Evolutionary conservation across 2,329 filamentous ascomycete species (phyloP), one percentile per base, ranked within the genome.

Genomic region (Thelonectria blattea): DNA sequence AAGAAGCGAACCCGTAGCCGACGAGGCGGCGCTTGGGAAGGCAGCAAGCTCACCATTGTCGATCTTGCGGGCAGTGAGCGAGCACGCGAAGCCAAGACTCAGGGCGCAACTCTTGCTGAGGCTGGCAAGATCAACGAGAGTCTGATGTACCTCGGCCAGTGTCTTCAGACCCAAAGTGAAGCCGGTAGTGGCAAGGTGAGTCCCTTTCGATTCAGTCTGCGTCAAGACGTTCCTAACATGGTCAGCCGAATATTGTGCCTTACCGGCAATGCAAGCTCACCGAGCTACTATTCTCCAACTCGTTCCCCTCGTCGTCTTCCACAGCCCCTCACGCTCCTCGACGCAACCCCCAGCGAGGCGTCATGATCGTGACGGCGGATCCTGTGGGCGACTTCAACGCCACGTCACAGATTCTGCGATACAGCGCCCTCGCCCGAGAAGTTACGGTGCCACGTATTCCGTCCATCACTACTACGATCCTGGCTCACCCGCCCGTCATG

Each of bases 121-220:
- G 95, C 94, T 37, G 95, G 95, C 54, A 98, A 98, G 79, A 99
- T 99, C 74, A 99, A 99, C 72, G 93, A 97, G 76, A 96, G 92
- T 72, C 80, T 99, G 72, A 99, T 99, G 95, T 98, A 97, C 74
- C 84, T 99, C 1, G 95, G 95, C 0, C 95, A 98, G 73, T 99
- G 95, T 73, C 84, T 99, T 69, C 94, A 98, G 74, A 94, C 97
- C 83, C 94, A 97, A 74, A 93, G 90, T 61, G 92, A 94, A 68
- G 84, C 88, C 32, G 88, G 89, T 45, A 88, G 83, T 12, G 87
- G 84, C 72, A 94, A 92, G 85, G 91, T 91, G 81, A 48, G 73
- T 61, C 27, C 22, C 22, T 24, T 24, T 24, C 22, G 6, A 6
- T 30, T 30, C 27, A 10, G 5, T 30, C 22, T 30, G 27, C 5